phyloP scores from a whole-genome alignment of 345 rosid genomes.

The Eucalyptus sp. region DNA sequence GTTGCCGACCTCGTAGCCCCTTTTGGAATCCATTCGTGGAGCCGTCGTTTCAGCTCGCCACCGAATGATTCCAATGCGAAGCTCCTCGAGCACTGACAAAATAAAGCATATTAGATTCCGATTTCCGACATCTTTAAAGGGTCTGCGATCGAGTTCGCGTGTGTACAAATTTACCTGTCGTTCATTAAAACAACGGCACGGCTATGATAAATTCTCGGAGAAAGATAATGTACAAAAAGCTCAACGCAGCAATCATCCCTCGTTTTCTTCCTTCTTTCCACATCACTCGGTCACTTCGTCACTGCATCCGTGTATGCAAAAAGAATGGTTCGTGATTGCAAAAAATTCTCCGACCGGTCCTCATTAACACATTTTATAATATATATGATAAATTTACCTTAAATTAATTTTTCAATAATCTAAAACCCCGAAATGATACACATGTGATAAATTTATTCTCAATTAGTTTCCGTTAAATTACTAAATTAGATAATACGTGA shows the following conservation, averaged over 20 bases:
- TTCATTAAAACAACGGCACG: no score
- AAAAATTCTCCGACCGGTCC: no score
- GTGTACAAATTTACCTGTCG: neutral
- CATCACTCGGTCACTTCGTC: neutral
- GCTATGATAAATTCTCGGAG: neutral
- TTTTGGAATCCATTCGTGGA: neutral
- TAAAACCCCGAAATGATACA: rapidly evolving
- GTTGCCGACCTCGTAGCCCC: neutral
- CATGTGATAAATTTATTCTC: rapidly evolving
- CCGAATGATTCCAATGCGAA: neutral
- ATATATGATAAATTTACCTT: no score
- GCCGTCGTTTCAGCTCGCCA: neutral
- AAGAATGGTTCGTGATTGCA: neutral
- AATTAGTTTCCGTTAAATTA: rapidly evolving
- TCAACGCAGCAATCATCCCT: neutral
- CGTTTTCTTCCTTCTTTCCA: neutral
- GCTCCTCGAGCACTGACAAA: neutral
- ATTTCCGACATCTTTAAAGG: neutral
- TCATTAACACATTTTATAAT: neutral
- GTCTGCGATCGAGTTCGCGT: neutral
- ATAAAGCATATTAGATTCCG: neutral
- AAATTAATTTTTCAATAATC: no score
- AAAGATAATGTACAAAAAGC: neutral
- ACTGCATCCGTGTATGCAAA: neutral
- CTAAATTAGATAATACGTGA: rapidly evolving